Conservation (phyloP, 2,329 filamentous ascomycete species). For the Akanthomyces dipterigenus region DNA sequence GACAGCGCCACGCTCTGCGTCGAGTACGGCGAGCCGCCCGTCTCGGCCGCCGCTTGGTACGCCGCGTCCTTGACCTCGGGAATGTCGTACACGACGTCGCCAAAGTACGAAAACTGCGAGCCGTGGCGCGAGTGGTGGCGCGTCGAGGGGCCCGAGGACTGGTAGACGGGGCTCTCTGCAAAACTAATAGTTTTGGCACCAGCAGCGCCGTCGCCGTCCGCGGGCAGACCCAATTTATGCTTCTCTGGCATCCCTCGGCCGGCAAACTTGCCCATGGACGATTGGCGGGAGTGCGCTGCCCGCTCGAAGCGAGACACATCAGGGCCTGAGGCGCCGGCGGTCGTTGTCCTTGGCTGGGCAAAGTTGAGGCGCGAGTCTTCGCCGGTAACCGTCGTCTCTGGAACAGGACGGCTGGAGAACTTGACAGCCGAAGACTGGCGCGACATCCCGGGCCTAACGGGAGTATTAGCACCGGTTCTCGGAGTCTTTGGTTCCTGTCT, state of each 20-base stretch:
- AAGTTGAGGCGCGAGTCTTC: slow-evolving; percentile 67
- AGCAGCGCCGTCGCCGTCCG: slow-evolving; percentile 30
- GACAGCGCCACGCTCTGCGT: slow-evolving; percentile 62
- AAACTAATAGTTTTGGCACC: slow-evolving; percentile 60
- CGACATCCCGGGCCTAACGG: slow-evolving; percentile 40
- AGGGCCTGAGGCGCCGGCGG: slow-evolving; percentile 12
- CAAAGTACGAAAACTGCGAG: slow-evolving; percentile 27
- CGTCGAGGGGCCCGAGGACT: slow-evolving; percentile 16
- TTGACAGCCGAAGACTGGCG: slow-evolving; percentile 48
- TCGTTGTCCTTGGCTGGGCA: slow-evolving; percentile 30
- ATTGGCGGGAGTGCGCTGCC: slow-evolving; percentile 33
- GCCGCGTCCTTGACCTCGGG: slow-evolving; percentile 37
- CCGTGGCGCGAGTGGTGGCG: slow-evolving; percentile 29
- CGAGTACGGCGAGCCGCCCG: slow-evolving; percentile 41
- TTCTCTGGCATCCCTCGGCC: slow-evolving; percentile 58
- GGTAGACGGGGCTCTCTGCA: slow-evolving; percentile 32
- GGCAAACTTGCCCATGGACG: slow-evolving; percentile 52
- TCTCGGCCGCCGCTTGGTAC: slow-evolving; percentile 26
- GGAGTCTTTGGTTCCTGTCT: slow-evolving; percentile 13
- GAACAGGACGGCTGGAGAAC: slow-evolving; percentile 68
- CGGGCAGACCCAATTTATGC: slow-evolving; percentile 44
- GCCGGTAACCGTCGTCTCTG: slow-evolving; percentile 58
- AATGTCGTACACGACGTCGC: slow-evolving; percentile 36
- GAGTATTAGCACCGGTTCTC: slow-evolving; percentile 12
- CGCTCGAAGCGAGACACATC: slow-evolving; percentile 27